A percentile compares a stretch with the other conserved stretches of the same genome.
Evolutionary conservation across 805 yeast species (phyloP).

Genomic region (Starmerella etchellsii): DNA sequence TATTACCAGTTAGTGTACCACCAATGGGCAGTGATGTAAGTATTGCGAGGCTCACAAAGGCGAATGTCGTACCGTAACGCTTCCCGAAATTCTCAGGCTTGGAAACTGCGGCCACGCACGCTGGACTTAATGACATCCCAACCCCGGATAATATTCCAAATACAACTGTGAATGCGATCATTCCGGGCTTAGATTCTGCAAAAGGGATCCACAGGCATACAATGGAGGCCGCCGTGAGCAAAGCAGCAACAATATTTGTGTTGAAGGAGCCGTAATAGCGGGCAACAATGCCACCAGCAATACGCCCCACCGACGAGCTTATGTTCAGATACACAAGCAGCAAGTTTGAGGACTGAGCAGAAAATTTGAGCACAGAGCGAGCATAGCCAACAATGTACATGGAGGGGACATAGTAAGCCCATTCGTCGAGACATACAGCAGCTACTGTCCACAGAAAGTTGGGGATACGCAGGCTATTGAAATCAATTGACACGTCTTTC

Average conservation of each 20-base stretch:
- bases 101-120: constrained; percentile 50
- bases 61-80: constrained; percentile 52
- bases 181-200: constrained; percentile 29
- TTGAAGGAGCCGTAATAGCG: constrained; percentile 44
- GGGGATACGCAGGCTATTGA: constrained; percentile 21
- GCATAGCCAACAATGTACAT: constrained; percentile 50
- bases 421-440: constrained; percentile 31
- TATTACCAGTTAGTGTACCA: constrained; percentile 22
- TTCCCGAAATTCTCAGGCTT: constrained; percentile 51
- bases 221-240: constrained; percentile 34
- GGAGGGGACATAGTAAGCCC: constrained; percentile 37
- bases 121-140: constrained; percentile 51
- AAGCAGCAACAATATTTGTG: constrained; percentile 37
- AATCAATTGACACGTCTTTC: constrained; percentile 21
- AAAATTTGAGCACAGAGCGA: constrained; percentile 32
- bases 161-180: constrained; percentile 39
- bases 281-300: constrained; percentile 43
- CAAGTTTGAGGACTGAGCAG: constrained; percentile 23
- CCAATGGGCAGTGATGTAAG: constrained; percentile 30
- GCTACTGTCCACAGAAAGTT: constrained; percentile 20
- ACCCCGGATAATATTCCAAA: constrained; percentile 37
- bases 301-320: constrained; percentile 41
- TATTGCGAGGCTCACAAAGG: constrained; percentile 28
- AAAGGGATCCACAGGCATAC: constrained; percentile 53
- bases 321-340: constrained; percentile 38